Conservation (phyloP, 2,329 filamentous ascomycete genomes). For the Metarhizium robertsii region DNA sequence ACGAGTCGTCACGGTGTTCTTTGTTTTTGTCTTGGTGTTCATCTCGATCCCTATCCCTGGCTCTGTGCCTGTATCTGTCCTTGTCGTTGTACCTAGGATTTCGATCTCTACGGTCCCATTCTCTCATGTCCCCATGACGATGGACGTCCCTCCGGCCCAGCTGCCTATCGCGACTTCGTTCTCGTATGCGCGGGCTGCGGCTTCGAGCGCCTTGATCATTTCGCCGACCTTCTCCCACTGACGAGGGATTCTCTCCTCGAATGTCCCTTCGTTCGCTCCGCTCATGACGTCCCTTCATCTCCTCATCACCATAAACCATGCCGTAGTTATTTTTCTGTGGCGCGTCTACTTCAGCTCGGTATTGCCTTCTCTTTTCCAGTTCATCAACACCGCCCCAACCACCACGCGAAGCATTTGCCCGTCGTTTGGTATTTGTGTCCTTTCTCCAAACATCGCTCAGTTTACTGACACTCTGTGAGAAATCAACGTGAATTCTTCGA, state of each 20-base stretch:
- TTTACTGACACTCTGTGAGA: slow-evolving; percentile 87
- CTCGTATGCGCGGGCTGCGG: neutral
- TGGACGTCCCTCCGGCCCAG: slow-evolving; percentile 16
- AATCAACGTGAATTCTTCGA: slow-evolving; percentile 95
- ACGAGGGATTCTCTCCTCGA: slow-evolving; percentile 11
- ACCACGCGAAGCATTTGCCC: slow-evolving; percentile 46
- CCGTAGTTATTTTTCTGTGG: slow-evolving; percentile 47
- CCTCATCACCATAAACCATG: slow-evolving; percentile 74
- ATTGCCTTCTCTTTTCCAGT: slow-evolving; percentile 85
- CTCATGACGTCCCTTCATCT: slow-evolving; percentile 45
- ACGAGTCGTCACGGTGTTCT: slow-evolving; percentile 8
- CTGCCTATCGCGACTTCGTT: slow-evolving; percentile 29
- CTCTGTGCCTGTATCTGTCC: slow-evolving; percentile 22
- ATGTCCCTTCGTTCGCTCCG: slow-evolving; percentile 23
- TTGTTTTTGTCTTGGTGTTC: neutral
- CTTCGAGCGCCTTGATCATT: neutral
- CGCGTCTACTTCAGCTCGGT: slow-evolving; percentile 56
- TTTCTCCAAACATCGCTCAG: slow-evolving; percentile 84
- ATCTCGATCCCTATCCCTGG: slow-evolving; percentile 13
- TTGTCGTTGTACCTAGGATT: slow-evolving; percentile 15
- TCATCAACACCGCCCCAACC: slow-evolving; percentile 87
- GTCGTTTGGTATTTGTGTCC: slow-evolving; percentile 73
- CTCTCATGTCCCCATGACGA: slow-evolving; percentile 16
- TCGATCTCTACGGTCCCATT: slow-evolving; percentile 7
- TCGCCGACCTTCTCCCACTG: slow-evolving; percentile 1